Conservation (phyloP, 148 eudicot species). For the Nepenthes mirabilis region DNA sequence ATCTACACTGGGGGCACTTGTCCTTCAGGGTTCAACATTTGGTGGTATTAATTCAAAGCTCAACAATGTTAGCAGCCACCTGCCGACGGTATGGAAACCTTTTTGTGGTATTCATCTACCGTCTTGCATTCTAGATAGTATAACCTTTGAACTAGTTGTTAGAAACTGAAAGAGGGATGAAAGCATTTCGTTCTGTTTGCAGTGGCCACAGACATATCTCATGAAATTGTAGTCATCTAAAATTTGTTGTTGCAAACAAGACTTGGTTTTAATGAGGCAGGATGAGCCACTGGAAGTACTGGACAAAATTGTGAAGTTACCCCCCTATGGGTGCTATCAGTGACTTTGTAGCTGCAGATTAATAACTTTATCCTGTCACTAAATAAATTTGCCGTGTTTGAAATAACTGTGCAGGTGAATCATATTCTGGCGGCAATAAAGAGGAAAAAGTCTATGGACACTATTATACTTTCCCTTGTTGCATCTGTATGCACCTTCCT, state of each 20-base stretch:
- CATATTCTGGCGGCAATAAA: slow-evolving; percentile 75
- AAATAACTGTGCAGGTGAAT: slow-evolving; percentile 52
- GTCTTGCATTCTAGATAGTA: background rate
- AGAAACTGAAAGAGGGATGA: background rate
- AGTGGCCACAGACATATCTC: too few relatives aligned
- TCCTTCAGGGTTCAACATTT: slow-evolving; percentile 40
- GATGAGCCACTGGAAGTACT: too few relatives aligned
- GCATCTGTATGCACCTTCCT: slow-evolving; percentile 93
- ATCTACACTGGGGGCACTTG: slow-evolving; percentile 36
- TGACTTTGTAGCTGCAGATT: too few relatives aligned
- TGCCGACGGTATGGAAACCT: slow-evolving; percentile 28
- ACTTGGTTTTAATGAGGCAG: too few relatives aligned
- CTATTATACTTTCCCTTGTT: slow-evolving; percentile 82
- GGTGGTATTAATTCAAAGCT: slow-evolving; percentile 40
- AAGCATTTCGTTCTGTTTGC: too few relatives aligned
- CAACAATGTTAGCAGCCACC: slow-evolving; percentile 39
- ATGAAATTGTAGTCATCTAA: too few relatives aligned
- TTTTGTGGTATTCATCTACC: background rate
- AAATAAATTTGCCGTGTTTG: background rate
- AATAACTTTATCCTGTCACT: too few relatives aligned
- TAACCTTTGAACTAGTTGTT: background rate
- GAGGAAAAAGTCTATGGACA: slow-evolving; percentile 98
- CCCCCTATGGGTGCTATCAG: too few relatives aligned
- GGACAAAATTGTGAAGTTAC: too few relatives aligned
- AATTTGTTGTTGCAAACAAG: too few relatives aligned